Percentiles rank a stretch among this genome's conserved stretches.
Evolutionary conservation across 768 basidiomycete species (phyloP).

Genomic region (Podaxis rugospora): DNA sequence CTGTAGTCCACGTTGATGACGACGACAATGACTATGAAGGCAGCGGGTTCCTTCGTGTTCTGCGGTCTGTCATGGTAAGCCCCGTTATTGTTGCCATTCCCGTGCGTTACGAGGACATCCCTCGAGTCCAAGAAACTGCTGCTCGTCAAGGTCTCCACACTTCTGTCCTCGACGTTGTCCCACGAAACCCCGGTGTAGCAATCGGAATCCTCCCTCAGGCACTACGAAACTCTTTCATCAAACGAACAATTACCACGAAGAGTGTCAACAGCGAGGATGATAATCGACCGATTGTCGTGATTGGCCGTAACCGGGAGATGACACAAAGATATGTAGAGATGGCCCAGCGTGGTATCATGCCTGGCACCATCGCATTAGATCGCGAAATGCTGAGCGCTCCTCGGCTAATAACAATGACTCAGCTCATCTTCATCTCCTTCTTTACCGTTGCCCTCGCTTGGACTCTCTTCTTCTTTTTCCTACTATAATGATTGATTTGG

Average conservation of each 20-base stretch:
- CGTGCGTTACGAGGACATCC: constrained; percentile 3
- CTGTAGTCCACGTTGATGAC: background rate
- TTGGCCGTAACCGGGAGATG: background rate
- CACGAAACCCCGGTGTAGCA: background rate
- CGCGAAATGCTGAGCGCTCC: background rate
- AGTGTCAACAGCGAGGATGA: background rate
- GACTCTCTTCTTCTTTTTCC: background rate
- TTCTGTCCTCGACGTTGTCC: constrained; percentile 1
- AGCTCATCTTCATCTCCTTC: constrained; percentile 2
- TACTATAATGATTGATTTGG: background rate
- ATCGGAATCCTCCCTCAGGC: background rate
- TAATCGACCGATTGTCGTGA: background rate
- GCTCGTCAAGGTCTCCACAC: constrained; percentile 5
- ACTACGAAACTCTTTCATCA: background rate
- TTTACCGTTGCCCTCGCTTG: background rate
- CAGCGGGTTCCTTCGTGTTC: constrained; percentile 4
- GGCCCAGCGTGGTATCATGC: constrained; percentile 9
- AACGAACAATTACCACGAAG: background rate
- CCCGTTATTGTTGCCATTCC: constrained; percentile 5
- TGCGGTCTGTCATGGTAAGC: constrained; percentile 2
- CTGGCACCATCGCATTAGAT: background rate
- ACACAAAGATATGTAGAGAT: constrained; percentile 8
- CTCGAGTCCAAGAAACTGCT: constrained; percentile 9
- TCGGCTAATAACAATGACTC: background rate
- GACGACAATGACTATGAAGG: background rate